Evolutionary conservation across 305 asterid genomes (phyloP).

Genomic region (Plantago lanceolata): DNA sequence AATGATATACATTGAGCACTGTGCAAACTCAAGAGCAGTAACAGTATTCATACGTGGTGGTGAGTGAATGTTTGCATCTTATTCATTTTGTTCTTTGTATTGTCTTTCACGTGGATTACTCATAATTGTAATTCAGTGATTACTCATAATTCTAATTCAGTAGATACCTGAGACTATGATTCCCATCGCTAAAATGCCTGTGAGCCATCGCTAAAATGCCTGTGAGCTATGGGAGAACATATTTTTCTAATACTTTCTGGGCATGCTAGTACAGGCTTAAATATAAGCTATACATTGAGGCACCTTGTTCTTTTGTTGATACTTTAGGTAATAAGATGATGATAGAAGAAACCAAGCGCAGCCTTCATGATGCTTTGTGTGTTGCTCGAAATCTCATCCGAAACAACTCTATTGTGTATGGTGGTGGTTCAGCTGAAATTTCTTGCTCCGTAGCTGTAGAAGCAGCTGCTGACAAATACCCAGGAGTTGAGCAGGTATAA

Average conservation of each 20-base stretch:
- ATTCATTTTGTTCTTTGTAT: background rate
- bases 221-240: no score
- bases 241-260: background rate
- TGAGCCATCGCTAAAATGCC: no score
- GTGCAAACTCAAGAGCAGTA: slow-evolving; percentile 97
- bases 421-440: slow-evolving; percentile 96
- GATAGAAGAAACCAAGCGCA: slow-evolving; percentile 93
- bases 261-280: background rate
- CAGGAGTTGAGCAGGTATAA: slow-evolving; percentile 77
- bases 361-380: slow-evolving; percentile 83
- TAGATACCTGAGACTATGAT: no score
- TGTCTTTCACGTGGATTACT: background rate
- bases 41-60: slow-evolving; percentile 97
- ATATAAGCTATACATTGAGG: background rate
- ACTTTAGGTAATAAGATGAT: slow-evolving; percentile 91
- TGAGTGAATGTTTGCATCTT: slow-evolving; percentile 32
- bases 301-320: slow-evolving; percentile 7
- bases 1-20: slow-evolving; percentile 94
- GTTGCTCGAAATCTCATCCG: slow-evolving; percentile 91
- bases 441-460: slow-evolving; percentile 90
- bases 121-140: no score
- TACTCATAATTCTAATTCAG: no score
- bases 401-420: slow-evolving; percentile 87
- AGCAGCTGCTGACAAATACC: slow-evolving; percentile 84
- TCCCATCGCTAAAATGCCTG: no score